These are phyloP conservation scores for Tetrahymena elliotti DNA, from an alignment of 73 alveolate species.

Conservation along the genomic window DNA sequence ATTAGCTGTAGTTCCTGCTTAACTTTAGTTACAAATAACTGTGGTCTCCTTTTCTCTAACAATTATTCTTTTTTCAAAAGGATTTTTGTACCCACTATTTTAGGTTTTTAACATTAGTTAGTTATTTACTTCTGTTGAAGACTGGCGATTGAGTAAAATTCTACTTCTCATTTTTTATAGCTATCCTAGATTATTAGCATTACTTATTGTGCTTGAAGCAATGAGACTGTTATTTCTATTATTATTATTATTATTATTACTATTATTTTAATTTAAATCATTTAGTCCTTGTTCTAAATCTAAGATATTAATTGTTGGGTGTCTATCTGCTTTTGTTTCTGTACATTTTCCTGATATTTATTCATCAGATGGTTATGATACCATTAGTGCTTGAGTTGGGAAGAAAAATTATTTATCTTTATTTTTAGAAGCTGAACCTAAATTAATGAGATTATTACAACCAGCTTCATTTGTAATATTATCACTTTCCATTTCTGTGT, in stretches of 20 bases:
- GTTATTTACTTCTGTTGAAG: background rate
- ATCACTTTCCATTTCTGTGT: background rate
- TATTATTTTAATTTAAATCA: background rate
- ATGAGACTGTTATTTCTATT: background rate
- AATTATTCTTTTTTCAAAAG: background rate
- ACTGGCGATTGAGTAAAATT: background rate
- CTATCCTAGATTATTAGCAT: background rate
- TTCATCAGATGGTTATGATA: background rate
- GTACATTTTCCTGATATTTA: background rate
- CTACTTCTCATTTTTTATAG: background rate
- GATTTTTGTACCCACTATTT: background rate
- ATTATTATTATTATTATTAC: no score
- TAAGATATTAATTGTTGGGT: background rate
- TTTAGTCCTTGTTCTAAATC: background rate
- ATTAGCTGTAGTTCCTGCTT: background rate
- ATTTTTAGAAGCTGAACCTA: background rate
- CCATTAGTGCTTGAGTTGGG: background rate
- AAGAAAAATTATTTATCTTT: background rate
- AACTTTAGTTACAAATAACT: background rate
- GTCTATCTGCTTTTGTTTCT: background rate
- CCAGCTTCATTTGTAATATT: background rate
- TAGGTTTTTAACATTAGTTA: background rate
- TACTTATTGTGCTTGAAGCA: background rate
- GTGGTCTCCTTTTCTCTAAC: background rate
- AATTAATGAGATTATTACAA: background rate